phyloP scores from a whole-genome alignment of 768 basidiomycete species.

The Porpolomopsis calyptriformis region DNA sequence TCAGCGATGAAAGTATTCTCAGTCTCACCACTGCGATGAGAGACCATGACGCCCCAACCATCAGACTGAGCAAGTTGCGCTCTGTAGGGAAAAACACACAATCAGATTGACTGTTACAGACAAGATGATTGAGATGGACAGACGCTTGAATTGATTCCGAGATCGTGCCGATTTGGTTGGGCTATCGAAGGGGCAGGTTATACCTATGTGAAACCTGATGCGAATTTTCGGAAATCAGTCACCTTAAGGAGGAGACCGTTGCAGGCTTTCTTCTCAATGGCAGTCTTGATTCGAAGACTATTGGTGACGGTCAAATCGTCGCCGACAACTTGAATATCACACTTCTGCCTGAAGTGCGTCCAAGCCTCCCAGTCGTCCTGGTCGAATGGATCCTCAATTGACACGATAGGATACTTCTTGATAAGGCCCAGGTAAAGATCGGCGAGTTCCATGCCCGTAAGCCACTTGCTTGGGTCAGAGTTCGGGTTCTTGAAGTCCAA shows the following conservation, averaged over 20 bases:
- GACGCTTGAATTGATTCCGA: slow-evolving; percentile 98
- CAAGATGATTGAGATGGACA: slow-evolving; percentile 22
- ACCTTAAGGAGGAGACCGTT: slow-evolving; percentile 95
- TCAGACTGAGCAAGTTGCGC: slow-evolving; percentile 93
- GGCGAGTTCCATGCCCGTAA: slow-evolving; percentile 85
- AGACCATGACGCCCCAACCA: slow-evolving; percentile 99
- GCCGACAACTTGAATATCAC: slow-evolving; percentile 83
- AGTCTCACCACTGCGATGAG: slow-evolving; percentile 97
- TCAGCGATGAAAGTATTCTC: slow-evolving; percentile 97
- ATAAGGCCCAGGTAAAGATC: slow-evolving; percentile 80
- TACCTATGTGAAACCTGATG: background rate
- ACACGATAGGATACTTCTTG: slow-evolving; percentile 92
- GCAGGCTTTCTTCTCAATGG: slow-evolving; percentile 99
- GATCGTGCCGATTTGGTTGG: slow-evolving; percentile 99
- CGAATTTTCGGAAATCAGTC: slow-evolving; percentile 1
- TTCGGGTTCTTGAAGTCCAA: slow-evolving; percentile 99
- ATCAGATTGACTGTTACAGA: slow-evolving; percentile 1
- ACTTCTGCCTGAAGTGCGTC: slow-evolving; percentile 76
- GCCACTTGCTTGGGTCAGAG: slow-evolving; percentile 95
- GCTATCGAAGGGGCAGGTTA: slow-evolving; percentile 25
- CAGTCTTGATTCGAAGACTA: slow-evolving; percentile 92
- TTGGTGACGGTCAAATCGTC: slow-evolving; percentile 99
- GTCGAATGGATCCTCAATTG: slow-evolving; percentile 97
- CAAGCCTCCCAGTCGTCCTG: slow-evolving; percentile 99
- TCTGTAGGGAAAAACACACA: slow-evolving; percentile 28